A percentile compares a stretch with the other conserved stretches of the same genome.
Conservation (phyloP, 2,329 filamentous ascomycete species). For the Magnaporthiopsis poae region DNA sequence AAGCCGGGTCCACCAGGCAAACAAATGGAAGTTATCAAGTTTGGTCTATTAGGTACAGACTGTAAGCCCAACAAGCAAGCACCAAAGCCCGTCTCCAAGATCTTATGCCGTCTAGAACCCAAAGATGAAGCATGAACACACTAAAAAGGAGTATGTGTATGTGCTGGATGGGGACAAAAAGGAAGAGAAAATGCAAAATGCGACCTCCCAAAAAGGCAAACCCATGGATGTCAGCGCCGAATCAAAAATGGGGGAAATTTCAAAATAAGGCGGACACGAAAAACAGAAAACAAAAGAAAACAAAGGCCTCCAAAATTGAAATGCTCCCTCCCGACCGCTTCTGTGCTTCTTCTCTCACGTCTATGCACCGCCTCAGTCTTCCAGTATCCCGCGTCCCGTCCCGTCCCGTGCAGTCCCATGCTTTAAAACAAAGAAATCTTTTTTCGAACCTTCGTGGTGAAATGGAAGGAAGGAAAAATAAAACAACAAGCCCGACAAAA, state of each 20-base stretch:
- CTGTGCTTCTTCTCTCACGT: neutral
- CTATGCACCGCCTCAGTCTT: neutral
- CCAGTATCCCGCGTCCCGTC: neutral
- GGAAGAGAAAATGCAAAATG: neutral
- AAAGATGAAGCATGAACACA: neutral
- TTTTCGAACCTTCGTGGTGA: neutral
- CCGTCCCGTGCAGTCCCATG: neutral
- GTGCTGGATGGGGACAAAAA: neutral
- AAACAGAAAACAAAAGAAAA: neutral
- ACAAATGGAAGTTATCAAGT: neutral
- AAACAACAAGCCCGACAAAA: neutral
- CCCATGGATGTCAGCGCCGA: neutral
- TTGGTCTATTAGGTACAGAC: neutral
- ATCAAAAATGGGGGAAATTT: neutral
- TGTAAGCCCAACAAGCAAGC: neutral
- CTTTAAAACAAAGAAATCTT: neutral
- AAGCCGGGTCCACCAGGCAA: too few species aligned
- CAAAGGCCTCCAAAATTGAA: neutral
- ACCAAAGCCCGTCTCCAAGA: neutral
- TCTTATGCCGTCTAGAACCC: neutral
- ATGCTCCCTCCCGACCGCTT: neutral
- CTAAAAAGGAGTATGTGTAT: neutral
- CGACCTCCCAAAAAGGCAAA: neutral
- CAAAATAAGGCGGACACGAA: neutral
- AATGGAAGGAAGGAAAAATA: neutral